Conservation (phyloP, 768 basidiomycete species). For the Boletus tomentosulus region DNA sequence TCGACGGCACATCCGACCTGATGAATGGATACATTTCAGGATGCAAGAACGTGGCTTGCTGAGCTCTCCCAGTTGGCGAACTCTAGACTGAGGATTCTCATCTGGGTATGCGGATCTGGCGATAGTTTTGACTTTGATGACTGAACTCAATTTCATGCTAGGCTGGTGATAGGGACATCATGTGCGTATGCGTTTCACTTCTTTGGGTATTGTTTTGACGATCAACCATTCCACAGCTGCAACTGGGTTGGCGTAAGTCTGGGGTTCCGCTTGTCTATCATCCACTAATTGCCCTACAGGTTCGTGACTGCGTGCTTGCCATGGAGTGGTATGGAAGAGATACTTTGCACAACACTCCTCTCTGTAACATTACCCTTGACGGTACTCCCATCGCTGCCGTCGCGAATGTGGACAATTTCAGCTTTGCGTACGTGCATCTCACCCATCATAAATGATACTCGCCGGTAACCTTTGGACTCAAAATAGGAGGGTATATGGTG, state of each 20-base stretch:
- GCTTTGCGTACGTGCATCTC: slow-evolving; percentile 52
- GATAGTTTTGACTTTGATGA: not conserved
- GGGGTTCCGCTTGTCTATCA: not conserved
- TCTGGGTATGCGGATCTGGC: slow-evolving; percentile 32
- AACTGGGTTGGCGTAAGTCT: slow-evolving; percentile 34
- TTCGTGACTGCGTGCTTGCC: slow-evolving; percentile 35
- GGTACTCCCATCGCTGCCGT: slow-evolving; percentile 52
- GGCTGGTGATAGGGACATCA: slow-evolving; percentile 29
- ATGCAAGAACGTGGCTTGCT: slow-evolving; percentile 36
- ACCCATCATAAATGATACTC: too few relatives aligned
- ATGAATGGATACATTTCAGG: slow-evolving; percentile 10
- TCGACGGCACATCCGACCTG: not conserved
- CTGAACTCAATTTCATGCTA: slow-evolving; percentile 3
- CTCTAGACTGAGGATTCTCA: slow-evolving; percentile 35
- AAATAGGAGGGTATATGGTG: slow-evolving; percentile 44
- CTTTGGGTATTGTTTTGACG: not conserved
- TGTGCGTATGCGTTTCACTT: slow-evolving; percentile 9
- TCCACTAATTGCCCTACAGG: slow-evolving; percentile 17
- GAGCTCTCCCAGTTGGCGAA: slow-evolving; percentile 35
- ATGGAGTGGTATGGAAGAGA: slow-evolving; percentile 47
- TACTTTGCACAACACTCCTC: slow-evolving; percentile 36
- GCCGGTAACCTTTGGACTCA: too few relatives aligned
- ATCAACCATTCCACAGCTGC: slow-evolving; percentile 5
- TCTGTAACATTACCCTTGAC: slow-evolving; percentile 54
- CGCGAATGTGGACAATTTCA: slow-evolving; percentile 62